Conservation (phyloP, 768 basidiomycete genomes). For the Paxillus involutus region DNA sequence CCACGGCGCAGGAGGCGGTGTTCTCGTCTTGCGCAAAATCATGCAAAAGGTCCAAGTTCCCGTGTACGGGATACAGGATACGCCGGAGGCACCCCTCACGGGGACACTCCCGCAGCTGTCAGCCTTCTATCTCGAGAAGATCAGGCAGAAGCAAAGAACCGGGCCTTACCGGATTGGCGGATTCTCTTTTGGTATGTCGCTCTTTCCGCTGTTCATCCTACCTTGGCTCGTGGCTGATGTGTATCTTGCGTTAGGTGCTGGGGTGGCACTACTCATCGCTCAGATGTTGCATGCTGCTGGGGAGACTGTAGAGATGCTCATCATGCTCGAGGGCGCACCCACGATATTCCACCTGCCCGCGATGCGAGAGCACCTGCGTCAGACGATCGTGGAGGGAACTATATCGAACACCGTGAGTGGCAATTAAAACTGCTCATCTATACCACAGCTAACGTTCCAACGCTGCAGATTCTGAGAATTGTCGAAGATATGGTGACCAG, state of each 20-base stretch:
- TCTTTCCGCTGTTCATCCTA: neutral
- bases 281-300: neutral
- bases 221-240: neutral
- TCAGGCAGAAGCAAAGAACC: constrained; percentile 11
- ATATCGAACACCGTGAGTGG: neutral
- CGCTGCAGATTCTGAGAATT: neutral
- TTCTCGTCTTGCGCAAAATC: neutral
- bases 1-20: neutral
- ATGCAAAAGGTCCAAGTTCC: neutral
- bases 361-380: neutral
- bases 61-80: constrained; percentile 2
- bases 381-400: neutral
- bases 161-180: constrained; percentile 24
- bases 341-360: neutral
- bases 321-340: neutral
- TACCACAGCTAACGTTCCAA: neutral
- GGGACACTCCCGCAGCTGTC: constrained; percentile 7
- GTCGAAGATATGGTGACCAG: neutral
- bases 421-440: neutral
- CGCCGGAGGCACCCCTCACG: constrained; percentile 15
- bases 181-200: constrained; percentile 1
- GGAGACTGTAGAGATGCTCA: neutral
- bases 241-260: neutral
- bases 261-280: neutral
- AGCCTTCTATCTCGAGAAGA: constrained; percentile 17